Evolutionary conservation across 495 filamentous ascomycete species (phyloP), one percentile per base, ranked within the genome.

Genomic region (Massariosphaeria phaeospora): DNA sequence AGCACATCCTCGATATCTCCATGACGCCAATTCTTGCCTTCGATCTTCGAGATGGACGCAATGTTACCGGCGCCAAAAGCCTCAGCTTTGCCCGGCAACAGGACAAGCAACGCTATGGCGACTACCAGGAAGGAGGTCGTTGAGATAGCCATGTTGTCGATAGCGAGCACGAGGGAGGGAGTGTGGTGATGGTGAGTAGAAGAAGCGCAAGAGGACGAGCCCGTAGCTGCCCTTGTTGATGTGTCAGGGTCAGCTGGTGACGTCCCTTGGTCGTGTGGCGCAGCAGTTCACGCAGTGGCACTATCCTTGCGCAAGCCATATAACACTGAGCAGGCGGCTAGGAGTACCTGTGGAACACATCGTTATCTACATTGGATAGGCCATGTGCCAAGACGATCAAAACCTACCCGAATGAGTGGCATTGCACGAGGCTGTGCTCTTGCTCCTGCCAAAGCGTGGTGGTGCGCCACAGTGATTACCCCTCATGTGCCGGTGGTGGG

Each of bases 61-160:
- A 96, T 95, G 65, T 96, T 97, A 24, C 93, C 93, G 23, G 93
- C 93, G 43, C 93, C 93, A 66, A 98, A 98, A 8, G 91, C 93
- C 29, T 78, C 73, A 39, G 79, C 73, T 26, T 75, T 79, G 15
- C 78, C 72, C 13, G 85, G 75, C 18, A 95, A 73, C 12, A 91
- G 67, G 18, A 86, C 69, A 26, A 90, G 69, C 23, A 69, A 33
- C 15, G 52, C 59, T 18, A 64, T 47, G 6, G 36, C 52, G 21
- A 69, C 12, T 12, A 72, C 48, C 38, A 66, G 57, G 20, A 69
- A 9, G 48, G 48, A 61, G 27, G 49, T 64, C 25, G 42, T 38
- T 17, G 42, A 51, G 21, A 41, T 15, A 24, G 52, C 21, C 61
- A 64, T 64, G 12, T 48, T 61, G 23, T 9, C 24, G 13, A 23